phyloP scores from a whole-genome alignment of 441 rosid genomes.

The Raphanus hybrid region DNA sequence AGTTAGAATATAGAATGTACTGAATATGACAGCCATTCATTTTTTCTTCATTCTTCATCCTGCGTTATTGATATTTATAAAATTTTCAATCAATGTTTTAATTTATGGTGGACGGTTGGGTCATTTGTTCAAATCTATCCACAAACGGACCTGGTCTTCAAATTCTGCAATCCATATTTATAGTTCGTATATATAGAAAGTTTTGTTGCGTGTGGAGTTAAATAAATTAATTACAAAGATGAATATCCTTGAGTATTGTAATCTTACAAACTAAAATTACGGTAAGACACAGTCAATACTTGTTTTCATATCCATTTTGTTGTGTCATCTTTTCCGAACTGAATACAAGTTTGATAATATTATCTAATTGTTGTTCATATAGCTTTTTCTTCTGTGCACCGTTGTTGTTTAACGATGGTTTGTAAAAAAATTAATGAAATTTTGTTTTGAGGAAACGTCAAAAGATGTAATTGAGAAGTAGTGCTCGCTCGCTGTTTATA shows the following conservation, averaged over 20 bases:
- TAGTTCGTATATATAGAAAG: conserved; percentile 41
- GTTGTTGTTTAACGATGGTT: background rate
- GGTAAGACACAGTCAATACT: background rate
- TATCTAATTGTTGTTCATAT: background rate
- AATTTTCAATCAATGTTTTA: background rate
- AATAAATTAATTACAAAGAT: conserved; percentile 31
- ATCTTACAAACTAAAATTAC: background rate
- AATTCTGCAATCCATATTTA: conserved; percentile 38
- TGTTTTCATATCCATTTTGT: conserved; percentile 5
- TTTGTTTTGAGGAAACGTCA: background rate
- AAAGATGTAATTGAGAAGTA: too few species aligned
- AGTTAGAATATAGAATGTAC: conserved; percentile 46
- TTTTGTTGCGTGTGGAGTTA: conserved; percentile 41
- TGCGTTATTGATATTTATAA: background rate
- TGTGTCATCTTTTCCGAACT: background rate
- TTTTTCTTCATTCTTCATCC: background rate
- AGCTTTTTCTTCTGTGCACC: too few species aligned
- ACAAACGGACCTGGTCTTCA: conserved; percentile 42
- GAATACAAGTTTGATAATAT: conserved; percentile 2
- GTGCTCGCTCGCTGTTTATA: background rate
- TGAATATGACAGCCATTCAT: conserved; percentile 51
- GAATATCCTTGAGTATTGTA: conserved; percentile 5
- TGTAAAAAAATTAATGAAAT: too few species aligned
- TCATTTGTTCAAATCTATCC: conserved; percentile 41
- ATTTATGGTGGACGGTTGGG: conserved; percentile 46